phyloP scores from a whole-genome alignment of 495 filamentous ascomycete species.

The Hypoxylon fragiforme region DNA sequence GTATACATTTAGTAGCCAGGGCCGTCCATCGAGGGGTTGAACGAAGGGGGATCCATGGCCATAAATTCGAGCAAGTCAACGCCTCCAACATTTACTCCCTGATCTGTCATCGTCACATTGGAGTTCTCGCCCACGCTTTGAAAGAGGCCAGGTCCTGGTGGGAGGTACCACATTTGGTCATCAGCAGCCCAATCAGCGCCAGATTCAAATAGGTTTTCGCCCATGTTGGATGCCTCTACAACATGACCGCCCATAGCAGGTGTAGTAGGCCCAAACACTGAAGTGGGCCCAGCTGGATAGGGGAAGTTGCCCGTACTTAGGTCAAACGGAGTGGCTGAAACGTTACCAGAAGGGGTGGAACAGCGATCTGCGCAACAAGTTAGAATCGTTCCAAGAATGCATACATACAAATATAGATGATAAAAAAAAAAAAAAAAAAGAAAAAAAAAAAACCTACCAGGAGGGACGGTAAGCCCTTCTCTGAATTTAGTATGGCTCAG shows the following conservation, averaged over 20 bases:
- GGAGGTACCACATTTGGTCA: constrained; percentile 62
- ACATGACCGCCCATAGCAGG: constrained; percentile 45
- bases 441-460: constrained; percentile 38
- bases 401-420: not conserved
- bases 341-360: constrained; percentile 51
- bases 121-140: constrained; percentile 55
- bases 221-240: constrained; percentile 29
- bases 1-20: constrained; percentile 30
- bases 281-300: constrained; percentile 50
- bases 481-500: constrained; percentile 34
- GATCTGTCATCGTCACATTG: constrained; percentile 59
- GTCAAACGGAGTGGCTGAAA: constrained; percentile 60
- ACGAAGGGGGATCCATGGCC: constrained; percentile 54
- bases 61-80: constrained; percentile 61
- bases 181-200: constrained; percentile 48
- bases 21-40: constrained; percentile 42
- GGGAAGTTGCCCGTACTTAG: constrained; percentile 50
- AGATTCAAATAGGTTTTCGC: constrained; percentile 41
- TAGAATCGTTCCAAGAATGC: not conserved
- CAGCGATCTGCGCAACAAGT: constrained; percentile 42
- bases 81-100: constrained; percentile 60
- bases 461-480: constrained; percentile 35
- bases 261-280: constrained; percentile 50
- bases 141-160: constrained; percentile 57
- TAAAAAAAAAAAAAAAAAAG: too few relatives aligned